Percentiles rank a stretch among this genome's conserved stretches.
phyloP scores from a whole-genome alignment of 305 asterid genomes.

The Solanum hybrid region DNA sequence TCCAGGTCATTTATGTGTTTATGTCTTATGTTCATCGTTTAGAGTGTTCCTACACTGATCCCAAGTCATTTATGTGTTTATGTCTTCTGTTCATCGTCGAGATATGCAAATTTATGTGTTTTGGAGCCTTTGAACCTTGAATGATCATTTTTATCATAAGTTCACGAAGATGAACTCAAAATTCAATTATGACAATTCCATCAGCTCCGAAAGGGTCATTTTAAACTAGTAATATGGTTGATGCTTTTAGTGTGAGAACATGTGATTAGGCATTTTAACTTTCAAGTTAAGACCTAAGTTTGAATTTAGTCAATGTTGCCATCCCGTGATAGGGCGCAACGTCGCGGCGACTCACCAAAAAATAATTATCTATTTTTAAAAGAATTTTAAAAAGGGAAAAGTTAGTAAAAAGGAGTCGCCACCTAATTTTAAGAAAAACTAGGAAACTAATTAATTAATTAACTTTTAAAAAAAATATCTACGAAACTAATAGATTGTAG shows the following conservation, averaged over 20 bases:
- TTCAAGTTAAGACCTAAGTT: neutral
- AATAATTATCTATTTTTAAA: too few relatives aligned
- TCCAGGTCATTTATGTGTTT: neutral
- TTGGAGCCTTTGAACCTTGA: neutral
- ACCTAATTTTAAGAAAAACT: neutral
- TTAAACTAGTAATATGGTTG: neutral
- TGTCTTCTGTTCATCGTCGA: neutral
- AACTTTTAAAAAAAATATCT: neutral
- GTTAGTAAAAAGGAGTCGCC: neutral
- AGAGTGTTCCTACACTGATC: neutral
- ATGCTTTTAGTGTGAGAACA: neutral
- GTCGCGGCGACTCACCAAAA: neutral
- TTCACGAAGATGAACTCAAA: neutral
- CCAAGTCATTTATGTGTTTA: neutral
- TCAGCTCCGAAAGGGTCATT: neutral
- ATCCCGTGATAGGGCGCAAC: neutral
- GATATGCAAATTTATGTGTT: neutral
- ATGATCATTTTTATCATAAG: neutral
- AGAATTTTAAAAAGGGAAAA: too few relatives aligned
- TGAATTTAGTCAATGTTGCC: neutral
- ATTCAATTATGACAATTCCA: neutral
- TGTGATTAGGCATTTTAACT: neutral
- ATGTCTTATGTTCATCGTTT: neutral
- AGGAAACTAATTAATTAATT: too few relatives aligned
- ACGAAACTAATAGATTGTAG: neutral